phyloP scores from a whole-genome alignment of 805 yeast genomes.

The Yarrowia sp. region DNA sequence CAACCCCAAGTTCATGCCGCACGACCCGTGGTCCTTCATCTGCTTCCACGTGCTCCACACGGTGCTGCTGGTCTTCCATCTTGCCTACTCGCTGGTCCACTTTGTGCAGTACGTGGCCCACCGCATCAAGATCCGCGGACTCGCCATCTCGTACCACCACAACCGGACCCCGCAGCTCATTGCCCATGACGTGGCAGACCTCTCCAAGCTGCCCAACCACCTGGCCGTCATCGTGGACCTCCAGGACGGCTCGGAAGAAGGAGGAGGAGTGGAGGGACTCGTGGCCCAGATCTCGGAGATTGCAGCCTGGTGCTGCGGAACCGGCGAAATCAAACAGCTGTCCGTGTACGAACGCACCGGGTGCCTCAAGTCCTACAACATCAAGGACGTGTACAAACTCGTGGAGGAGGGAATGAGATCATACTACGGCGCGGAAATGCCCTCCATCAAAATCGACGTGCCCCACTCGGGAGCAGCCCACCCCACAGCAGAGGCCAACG shows the following conservation, averaged over 20 bases:
- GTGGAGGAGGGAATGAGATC: constrained; percentile 64
- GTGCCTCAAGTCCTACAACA: constrained; percentile 55
- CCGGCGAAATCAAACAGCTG: constrained; percentile 74
- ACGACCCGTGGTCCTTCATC: constrained; percentile 25
- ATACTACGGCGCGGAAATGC: constrained; percentile 78
- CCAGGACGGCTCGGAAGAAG: constrained; percentile 79
- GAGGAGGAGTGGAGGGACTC: constrained; percentile 86
- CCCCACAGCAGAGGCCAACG: constrained; percentile 43
- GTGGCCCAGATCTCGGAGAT: constrained; percentile 78
- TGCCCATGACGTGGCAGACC: constrained; percentile 76
- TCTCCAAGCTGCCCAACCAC: constrained; percentile 78
- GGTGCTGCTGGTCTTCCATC: constrained; percentile 41
- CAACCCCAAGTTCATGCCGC: constrained; percentile 33
- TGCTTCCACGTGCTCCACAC: constrained; percentile 40
- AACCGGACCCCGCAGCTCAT: constrained; percentile 71
- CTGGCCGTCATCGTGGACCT: constrained; percentile 77
- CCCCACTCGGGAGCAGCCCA: constrained; percentile 59
- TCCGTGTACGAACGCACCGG: constrained; percentile 85
- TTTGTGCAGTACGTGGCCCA: constrained; percentile 29
- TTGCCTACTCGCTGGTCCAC: constrained; percentile 38
- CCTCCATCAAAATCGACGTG: constrained; percentile 64
- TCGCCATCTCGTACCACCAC: constrained; percentile 44
- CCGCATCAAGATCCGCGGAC: constrained; percentile 35
- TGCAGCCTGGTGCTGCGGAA: constrained; percentile 83
- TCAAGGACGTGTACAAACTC: constrained; percentile 58